Base-by-base conservation (phyloP, 2,329 filamentous ascomycete species). In the Phyllosticta ampelicida region DNA sequence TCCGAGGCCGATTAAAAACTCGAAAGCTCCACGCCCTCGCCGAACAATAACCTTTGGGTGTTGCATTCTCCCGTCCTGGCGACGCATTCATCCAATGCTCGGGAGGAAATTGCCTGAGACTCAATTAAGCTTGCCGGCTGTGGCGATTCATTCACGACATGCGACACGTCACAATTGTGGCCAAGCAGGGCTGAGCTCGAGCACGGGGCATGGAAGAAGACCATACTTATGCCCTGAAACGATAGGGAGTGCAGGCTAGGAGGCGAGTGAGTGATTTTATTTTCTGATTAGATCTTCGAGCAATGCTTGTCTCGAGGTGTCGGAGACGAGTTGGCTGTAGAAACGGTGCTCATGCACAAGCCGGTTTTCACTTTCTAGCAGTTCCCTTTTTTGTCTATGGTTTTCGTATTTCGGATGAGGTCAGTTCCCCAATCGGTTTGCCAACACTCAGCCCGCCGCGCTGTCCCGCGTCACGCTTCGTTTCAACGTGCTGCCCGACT, bases 381-480 rank as follows among this genome's bases (percentile, higher is more conserved):
- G 13, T 44, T 4, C 9, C 36, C 5, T 36, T 8, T 6, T 18
- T 8, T 44, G 36, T n/a, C 13, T 8, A n/a, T 44, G 13, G 8
- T n/a, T n/a, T n/a, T 44, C 30, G 13, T 36, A 11, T 44, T n/a
- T 44, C 13, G 6, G n/a, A 16, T 8, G 13, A n/a, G 36, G 5
- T n/a, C 36, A 44, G 11, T n/a, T n/a, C 13, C 36, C 13, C 6
- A 36, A 61, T 60, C 16, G 71, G 68, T 54, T 52, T 72, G 44
- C 62, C 21, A 26, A 61, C 62, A 16, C 66, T 65, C 52, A 69
- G 69, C 23, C 63, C 60, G 29, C 65, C 67, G 19, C 64, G 69
- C 30, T 62, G 68, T 21, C 68, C 69, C 4, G 68, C 70, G 44
- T 62, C 69, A 60, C 68, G 65, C 56, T 60, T 71, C 36, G 36